Percentiles rank a stretch among this genome's conserved stretches.
Conservation (phyloP, 805 yeast species). For the Helenozyma rhizophorensis region DNA sequence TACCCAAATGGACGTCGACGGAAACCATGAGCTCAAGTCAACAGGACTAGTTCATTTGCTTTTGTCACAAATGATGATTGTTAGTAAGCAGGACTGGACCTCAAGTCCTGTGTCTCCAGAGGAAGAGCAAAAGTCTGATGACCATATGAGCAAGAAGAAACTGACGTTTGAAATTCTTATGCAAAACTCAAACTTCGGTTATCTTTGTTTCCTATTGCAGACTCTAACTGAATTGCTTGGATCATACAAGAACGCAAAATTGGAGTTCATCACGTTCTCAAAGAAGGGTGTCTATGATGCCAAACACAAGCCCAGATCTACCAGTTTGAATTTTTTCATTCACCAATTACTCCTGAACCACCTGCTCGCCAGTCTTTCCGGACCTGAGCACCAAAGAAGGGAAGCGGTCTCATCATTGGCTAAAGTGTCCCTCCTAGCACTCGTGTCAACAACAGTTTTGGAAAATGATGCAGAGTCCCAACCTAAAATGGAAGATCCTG, state of each 20-base stretch:
- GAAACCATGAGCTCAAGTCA: conserved; percentile 8
- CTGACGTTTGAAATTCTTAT: conserved; percentile 17
- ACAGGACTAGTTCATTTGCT: conserved; percentile 64
- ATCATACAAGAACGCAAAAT: conserved; percentile 76
- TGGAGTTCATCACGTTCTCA: conserved; percentile 76
- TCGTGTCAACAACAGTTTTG: conserved; percentile 55
- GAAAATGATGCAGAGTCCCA: conserved; percentile 43
- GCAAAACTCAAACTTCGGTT: conserved; percentile 56
- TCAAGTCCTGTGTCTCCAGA: conserved; percentile 17
- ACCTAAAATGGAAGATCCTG: conserved; percentile 56
- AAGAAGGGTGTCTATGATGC: conserved; percentile 43
- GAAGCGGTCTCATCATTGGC: conserved; percentile 58
- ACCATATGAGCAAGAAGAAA: conserved; percentile 4
- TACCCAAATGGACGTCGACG: conserved; percentile 25
- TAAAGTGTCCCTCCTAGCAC: conserved; percentile 53
- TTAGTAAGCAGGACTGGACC: conserved; percentile 35
- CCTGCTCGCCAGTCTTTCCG: conserved; percentile 33
- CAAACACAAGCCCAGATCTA: conserved; percentile 62
- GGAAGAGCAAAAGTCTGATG: conserved; percentile 1
- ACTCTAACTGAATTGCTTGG: conserved; percentile 65
- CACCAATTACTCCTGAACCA: conserved; percentile 67
- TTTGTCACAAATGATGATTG: conserved; percentile 59
- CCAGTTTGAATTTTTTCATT: conserved; percentile 71
- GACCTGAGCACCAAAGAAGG: conserved; percentile 46
- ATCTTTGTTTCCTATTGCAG: conserved; percentile 65